Percentiles rank a stretch among this genome's conserved stretches.
Conservation (phyloP, 75 land plant genomes). For the Adiantum capillusveneris region DNA sequence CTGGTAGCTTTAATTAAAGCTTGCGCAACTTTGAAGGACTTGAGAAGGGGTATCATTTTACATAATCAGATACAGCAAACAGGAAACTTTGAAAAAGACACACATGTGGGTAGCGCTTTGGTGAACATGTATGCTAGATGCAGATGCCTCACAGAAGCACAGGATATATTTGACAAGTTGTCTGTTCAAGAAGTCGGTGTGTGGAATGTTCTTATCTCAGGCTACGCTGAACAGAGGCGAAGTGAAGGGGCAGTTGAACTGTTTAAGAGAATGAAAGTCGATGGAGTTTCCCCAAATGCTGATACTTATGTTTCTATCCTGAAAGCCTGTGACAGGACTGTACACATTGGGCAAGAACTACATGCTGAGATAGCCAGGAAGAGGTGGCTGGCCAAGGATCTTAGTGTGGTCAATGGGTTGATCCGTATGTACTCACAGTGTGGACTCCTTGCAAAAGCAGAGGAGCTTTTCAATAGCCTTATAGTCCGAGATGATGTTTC, state of each 20-base stretch:
- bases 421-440: too few species aligned
- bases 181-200: not conserved
- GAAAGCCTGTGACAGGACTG: slow-evolving; percentile 8
- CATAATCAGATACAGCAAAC: too few species aligned
- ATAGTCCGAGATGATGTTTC: not conserved
- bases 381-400: too few species aligned
- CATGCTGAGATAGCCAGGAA: too few species aligned
- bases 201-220: slow-evolving; percentile 5
- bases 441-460: not conserved
- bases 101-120: too few species aligned
- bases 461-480: slow-evolving; percentile 3
- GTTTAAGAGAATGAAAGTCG: slow-evolving; percentile 6
- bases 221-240: slow-evolving; percentile 2
- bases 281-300: slow-evolving; percentile 24
- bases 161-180: slow-evolving; percentile 3
- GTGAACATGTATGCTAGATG: slow-evolving; percentile 27
- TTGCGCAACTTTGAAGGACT: too few species aligned
- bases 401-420: too few species aligned
- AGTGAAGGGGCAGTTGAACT: not conserved
- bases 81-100: too few species aligned
- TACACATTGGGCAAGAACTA: too few species aligned
- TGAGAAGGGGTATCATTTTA: too few species aligned
- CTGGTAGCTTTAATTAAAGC: too few species aligned
- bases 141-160: slow-evolving; percentile 12
- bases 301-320: slow-evolving; percentile 21